These are phyloP conservation scores for Phialophora chinensis DNA, from an alignment of 2,329 filamentous ascomycete genomes.

Conservation along the genomic window DNA sequence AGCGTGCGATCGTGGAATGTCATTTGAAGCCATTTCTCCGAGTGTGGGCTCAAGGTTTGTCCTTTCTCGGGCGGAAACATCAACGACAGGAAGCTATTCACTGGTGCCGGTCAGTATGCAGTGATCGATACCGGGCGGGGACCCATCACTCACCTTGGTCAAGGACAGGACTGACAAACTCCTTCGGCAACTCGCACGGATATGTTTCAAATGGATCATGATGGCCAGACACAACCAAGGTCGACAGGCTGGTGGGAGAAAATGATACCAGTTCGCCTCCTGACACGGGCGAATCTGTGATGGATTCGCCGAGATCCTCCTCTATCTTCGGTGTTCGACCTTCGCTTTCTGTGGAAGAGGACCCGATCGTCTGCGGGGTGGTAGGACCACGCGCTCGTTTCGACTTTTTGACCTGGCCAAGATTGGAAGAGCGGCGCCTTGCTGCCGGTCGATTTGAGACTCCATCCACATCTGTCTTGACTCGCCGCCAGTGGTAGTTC, in stretches of 20 bases:
- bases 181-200: constrained; percentile 30
- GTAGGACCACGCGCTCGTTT: constrained; percentile 19
- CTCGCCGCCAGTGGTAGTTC: constrained; percentile 41
- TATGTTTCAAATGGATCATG: constrained; percentile 32
- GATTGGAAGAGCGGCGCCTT: constrained; percentile 21
- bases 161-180: constrained; percentile 31
- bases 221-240: constrained; percentile 24
- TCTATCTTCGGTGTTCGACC: constrained; percentile 25
- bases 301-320: constrained; percentile 10
- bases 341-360: constrained; percentile 25
- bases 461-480: constrained; percentile 24
- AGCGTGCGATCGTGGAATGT: constrained; percentile 34
- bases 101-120: constrained; percentile 7
- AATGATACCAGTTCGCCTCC: constrained; percentile 10
- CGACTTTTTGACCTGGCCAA: constrained; percentile 10
- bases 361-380: constrained; percentile 16
- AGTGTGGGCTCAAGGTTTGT: constrained; percentile 22
- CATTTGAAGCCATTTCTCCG: constrained; percentile 30
- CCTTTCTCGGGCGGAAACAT: constrained; percentile 33
- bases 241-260: constrained; percentile 18
- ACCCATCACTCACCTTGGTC: constrained; percentile 27
- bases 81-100: constrained; percentile 26
- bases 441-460: constrained; percentile 9
- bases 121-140: neutral
- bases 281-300: neutral